These are phyloP conservation scores for Murraya koenigii DNA, from an alignment of 345 rosid species.

Conservation along the genomic window DNA sequence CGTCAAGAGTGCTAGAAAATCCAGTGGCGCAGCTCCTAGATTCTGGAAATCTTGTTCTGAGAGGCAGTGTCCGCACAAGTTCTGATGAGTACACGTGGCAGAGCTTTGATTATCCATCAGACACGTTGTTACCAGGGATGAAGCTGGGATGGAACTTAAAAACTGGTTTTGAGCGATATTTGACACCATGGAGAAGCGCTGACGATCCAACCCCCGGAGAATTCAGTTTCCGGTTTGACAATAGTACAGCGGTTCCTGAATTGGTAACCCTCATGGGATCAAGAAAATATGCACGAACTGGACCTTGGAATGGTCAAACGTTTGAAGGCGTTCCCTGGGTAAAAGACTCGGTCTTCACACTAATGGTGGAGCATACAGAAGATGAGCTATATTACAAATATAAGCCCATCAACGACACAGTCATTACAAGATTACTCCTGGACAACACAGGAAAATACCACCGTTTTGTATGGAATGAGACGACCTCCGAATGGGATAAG, in stretches of 20 bases:
- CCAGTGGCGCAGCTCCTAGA: not conserved
- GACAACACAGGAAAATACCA: not conserved
- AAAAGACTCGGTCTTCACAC: not conserved
- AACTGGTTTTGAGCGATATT: not conserved
- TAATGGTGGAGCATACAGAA: not conserved
- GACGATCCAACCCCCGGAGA: not conserved
- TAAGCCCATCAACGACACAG: not conserved
- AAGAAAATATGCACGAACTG: not conserved
- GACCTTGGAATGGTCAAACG: not conserved
- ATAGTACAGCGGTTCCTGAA: not conserved
- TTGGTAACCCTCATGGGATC: not conserved
- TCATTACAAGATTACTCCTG: not conserved
- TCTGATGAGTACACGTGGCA: not conserved
- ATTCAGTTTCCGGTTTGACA: not conserved
- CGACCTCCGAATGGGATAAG: not conserved
- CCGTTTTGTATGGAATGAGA: not conserved
- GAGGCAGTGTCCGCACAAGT: not conserved
- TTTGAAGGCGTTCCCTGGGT: not conserved
- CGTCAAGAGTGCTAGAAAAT: not conserved
- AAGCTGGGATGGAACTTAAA: not conserved
- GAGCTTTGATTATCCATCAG: not conserved
- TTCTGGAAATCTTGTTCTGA: not conserved
- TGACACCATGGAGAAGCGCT: not conserved
- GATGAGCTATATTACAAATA: not conserved
- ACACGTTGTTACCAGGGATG: not conserved